Evolutionary conservation across 1,284 basidiomycete species (phyloP).

Genomic region (Coniferiporia sulphurascens): DNA sequence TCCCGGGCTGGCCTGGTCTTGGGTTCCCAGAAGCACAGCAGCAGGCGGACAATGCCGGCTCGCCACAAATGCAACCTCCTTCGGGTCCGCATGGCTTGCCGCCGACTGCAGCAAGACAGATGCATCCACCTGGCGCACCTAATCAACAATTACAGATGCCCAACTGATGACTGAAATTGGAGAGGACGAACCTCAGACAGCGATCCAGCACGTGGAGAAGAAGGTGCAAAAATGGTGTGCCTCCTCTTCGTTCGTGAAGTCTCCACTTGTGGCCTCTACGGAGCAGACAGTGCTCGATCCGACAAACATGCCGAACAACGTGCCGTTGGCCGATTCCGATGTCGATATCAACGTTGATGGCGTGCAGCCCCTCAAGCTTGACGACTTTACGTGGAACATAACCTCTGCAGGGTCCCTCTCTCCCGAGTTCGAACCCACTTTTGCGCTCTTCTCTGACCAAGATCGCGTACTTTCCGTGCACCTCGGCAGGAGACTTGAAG

Average conservation of each 20-base stretch:
- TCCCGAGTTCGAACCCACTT: slow-evolving; percentile 10
- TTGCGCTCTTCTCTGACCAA: slow-evolving; percentile 33
- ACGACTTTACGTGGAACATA: slow-evolving; percentile 66
- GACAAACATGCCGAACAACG: slow-evolving; percentile 46
- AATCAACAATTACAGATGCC: slow-evolving; percentile 38
- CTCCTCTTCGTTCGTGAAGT: slow-evolving; percentile 45
- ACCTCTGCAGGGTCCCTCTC: slow-evolving; percentile 56
- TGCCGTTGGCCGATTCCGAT: slow-evolving; percentile 32
- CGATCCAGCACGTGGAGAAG: slow-evolving; percentile 38
- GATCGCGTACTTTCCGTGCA: slow-evolving; percentile 47
- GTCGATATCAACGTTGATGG: slow-evolving; percentile 27
- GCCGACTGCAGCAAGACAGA: slow-evolving; percentile 15
- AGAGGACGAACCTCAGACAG: slow-evolving; percentile 48
- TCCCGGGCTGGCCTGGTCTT: slow-evolving; percentile 12
- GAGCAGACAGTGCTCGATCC: slow-evolving; percentile 51
- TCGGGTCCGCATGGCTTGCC: slow-evolving; percentile 18
- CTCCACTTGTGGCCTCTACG: slow-evolving; percentile 41
- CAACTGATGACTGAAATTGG: slow-evolving; percentile 29
- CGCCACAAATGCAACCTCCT: slow-evolving; percentile 13
- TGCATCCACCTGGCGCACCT: slow-evolving; percentile 30
- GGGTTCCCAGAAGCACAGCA: not conserved
- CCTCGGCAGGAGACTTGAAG: slow-evolving; percentile 46
- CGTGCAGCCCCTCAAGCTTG: slow-evolving; percentile 44
- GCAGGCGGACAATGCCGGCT: not conserved
- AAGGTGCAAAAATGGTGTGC: slow-evolving; percentile 64